Evolutionary conservation across 2,329 filamentous ascomycete species (phyloP), one percentile per base, ranked within the genome.

Genomic region (Harringtonia aguacate): DNA sequence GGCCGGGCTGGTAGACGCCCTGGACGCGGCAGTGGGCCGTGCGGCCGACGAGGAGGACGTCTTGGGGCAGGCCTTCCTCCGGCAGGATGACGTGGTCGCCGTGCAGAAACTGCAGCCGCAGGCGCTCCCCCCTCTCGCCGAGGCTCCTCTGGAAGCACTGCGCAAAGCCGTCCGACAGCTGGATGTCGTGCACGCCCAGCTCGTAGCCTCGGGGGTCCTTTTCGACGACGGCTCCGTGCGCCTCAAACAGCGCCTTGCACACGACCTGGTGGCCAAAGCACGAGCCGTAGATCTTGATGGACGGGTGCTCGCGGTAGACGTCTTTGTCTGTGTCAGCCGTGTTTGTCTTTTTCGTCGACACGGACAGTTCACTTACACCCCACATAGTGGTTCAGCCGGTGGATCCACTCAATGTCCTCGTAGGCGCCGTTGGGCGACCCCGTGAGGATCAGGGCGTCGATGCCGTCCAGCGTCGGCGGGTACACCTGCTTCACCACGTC

Each of bases 191-290:
- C 0, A 61, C 55, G 21, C 59, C 56, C 3, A 61, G 39, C 40
- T 62, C 60, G 49, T 53, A 62, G 4, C 57, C 59, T 8, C 46
- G 46, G 0, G 56, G 55, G 15, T 57, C 51, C 41, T 57, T 56
- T 36, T 52, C 47, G 2, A 57, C 56, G 20, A 39, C 45, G 18
- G 43, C 60, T 0, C 58, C 58, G 27, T 53, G 46, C 3, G 49
- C 46, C 9, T 54, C 49, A 15, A 68, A 53, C 15, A 69, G 42
- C 4, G 61, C 58, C 41, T 63, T 58, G 44, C 59, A 62, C 5
- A 67, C 47, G 6, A 68, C 46, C 44, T 68, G 64, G 40, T 68
- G 65, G 1, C 65, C 64, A 38, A 68, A 68, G 44, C 65, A 69
- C 22, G 60, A 64, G 1, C 65, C 65, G 42, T 67, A 67, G 6